A percentile compares a stretch with the other conserved stretches of the same genome.
phyloP scores from a whole-genome alignment of 1,139 yeast species.

The Kazachstania sp. region DNA sequence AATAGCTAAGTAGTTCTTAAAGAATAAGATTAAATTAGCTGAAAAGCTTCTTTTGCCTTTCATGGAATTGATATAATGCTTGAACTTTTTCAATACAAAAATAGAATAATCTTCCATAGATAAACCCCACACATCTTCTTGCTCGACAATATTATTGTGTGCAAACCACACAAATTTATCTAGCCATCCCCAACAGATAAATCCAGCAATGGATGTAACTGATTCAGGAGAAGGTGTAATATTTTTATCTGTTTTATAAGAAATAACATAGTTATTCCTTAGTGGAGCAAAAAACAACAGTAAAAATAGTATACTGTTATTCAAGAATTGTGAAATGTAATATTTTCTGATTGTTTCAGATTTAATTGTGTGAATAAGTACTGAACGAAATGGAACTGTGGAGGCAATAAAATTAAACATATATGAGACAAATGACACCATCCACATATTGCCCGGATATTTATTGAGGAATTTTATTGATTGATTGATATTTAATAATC shows the following conservation, averaged over 20 bases:
- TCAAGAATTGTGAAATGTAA: conserved; percentile 42
- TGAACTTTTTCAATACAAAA: conserved; percentile 55
- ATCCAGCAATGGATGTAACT: conserved; percentile 49
- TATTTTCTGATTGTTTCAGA: conserved; percentile 31
- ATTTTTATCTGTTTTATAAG: conserved; percentile 42
- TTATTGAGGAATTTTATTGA: conserved; percentile 17
- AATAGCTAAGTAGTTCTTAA: conserved; percentile 48
- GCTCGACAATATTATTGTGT: conserved; percentile 44
- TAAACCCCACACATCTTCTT: conserved; percentile 78
- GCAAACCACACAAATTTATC: conserved; percentile 63
- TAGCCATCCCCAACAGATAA: conserved; percentile 70
- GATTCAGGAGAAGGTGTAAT: conserved; percentile 69
- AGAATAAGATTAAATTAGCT: conserved; percentile 50
- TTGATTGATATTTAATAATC: conserved; percentile 44
- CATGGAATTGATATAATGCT: conserved; percentile 33
- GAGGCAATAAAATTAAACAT: conserved; percentile 38
- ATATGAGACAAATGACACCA: conserved; percentile 55
- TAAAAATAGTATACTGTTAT: conserved; percentile 39
- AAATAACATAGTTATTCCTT: conserved; percentile 51
- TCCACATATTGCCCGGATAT: conserved; percentile 49
- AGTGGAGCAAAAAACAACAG: conserved; percentile 54
- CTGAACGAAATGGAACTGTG: conserved; percentile 56
- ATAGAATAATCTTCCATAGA: conserved; percentile 74
- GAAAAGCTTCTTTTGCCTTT: conserved; percentile 44
- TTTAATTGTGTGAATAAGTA: conserved; percentile 42